Conservation (phyloP, 352 stramenopile species). For the Pythium sukuiense region DNA sequence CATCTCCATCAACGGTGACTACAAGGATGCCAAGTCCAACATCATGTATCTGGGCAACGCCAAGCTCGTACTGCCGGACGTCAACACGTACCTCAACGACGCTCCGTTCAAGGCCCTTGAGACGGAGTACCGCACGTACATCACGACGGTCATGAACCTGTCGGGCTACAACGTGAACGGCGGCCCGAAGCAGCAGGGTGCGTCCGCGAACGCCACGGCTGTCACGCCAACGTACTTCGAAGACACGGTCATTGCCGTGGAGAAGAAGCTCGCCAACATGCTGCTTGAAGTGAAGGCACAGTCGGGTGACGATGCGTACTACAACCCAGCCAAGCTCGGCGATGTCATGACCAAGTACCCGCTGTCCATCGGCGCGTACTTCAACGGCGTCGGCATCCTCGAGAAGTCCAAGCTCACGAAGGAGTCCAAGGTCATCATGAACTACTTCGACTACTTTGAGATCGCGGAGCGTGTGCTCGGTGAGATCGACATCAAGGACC, state of each 20-base stretch:
- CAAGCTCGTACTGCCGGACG: constrained; percentile 79
- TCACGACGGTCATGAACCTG: constrained; percentile 45
- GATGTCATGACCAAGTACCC: constrained; percentile 53
- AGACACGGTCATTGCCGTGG: constrained; percentile 66
- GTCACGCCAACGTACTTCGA: constrained; percentile 19
- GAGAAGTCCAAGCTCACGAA: constrained; percentile 38
- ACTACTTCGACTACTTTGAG: constrained; percentile 53
- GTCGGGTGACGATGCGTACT: constrained; percentile 61
- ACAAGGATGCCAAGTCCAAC: constrained; percentile 74
- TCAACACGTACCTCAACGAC: constrained; percentile 88
- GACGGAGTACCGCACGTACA: constrained; percentile 39
- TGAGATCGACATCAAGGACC: constrained; percentile 35
- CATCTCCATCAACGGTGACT: constrained; percentile 56
- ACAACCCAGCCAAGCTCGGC: constrained; percentile 80
- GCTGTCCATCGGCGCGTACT: constrained; percentile 52
- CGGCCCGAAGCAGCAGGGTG: constrained; percentile 1
- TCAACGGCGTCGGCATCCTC: constrained; percentile 42
- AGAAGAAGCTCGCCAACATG: constrained; percentile 56
- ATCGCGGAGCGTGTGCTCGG: constrained; percentile 41
- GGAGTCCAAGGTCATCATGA: constrained; percentile 45
- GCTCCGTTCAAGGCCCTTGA: constrained; percentile 36
- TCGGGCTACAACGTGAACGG: constrained; percentile 29
- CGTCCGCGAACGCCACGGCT: neutral
- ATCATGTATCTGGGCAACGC: constrained; percentile 73
- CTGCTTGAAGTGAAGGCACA: constrained; percentile 52